These are phyloP conservation scores for Castanea crenata DNA, from an alignment of 306 rosid genomes.

Conservation along the genomic window DNA sequence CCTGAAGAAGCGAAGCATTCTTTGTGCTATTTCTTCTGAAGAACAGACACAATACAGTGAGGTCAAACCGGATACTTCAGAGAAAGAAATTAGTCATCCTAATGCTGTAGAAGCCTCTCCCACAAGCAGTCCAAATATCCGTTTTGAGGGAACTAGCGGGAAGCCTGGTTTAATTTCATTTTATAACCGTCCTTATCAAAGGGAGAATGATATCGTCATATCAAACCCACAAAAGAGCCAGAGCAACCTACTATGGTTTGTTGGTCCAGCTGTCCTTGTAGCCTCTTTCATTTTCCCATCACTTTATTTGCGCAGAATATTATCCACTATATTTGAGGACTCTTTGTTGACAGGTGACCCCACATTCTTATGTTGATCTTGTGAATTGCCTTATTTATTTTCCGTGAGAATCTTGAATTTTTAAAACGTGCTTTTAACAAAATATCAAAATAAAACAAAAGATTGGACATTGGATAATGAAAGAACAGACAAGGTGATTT, in stretches of 20 bases:
- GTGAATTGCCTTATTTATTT: not conserved
- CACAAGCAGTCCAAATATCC: conserved; percentile 37
- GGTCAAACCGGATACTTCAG: conserved; percentile 35
- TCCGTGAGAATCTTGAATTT: not conserved
- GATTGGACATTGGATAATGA: too few species aligned
- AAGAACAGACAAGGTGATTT: not conserved
- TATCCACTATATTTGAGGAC: conserved; percentile 85
- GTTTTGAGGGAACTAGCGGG: conserved; percentile 59
- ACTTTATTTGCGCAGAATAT: conserved; percentile 75
- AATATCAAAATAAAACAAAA: not conserved
- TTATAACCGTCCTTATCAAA: conserved; percentile 61
- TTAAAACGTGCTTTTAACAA: not conserved
- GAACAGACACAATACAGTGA: conserved; percentile 53
- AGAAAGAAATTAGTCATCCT: conserved; percentile 36
- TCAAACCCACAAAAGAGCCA: conserved; percentile 44
- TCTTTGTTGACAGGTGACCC: conserved; percentile 84
- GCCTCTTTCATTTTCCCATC: conserved; percentile 96
- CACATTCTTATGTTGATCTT: conserved; percentile 13
- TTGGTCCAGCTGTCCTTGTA: conserved; percentile 87
- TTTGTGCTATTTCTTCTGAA: conserved; percentile 72
- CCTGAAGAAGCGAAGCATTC: conserved; percentile 38
- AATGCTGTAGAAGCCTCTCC: conserved; percentile 40
- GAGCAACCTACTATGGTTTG: conserved; percentile 69
- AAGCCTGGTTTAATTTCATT: conserved; percentile 82
- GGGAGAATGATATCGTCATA: conserved; percentile 35